phyloP scores from a whole-genome alignment of 148 eudicot genomes.

The Rhododendron simsii region DNA sequence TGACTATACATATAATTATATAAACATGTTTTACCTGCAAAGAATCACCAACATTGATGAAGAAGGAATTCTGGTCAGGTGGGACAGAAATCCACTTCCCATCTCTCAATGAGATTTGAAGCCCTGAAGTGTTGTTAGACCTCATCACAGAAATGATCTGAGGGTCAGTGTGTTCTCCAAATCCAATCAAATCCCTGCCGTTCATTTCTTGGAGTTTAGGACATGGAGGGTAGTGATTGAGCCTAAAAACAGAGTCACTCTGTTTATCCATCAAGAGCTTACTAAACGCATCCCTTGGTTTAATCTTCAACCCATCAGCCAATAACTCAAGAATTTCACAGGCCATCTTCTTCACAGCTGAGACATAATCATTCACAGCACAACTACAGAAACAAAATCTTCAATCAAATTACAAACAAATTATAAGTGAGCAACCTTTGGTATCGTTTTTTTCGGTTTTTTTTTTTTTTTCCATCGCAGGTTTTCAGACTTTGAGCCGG shows the following conservation, averaged over 20 bases:
- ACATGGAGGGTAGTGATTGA: conserved; percentile 53
- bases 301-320: conserved; percentile 46
- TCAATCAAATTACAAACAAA: background rate
- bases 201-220: conserved; percentile 17
- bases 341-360: conserved; percentile 43
- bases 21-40: conserved; percentile 30
- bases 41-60: conserved; percentile 58
- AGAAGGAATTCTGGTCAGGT: conserved; percentile 46
- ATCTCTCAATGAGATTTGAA: conserved; percentile 39
- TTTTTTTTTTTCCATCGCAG: too few species aligned
- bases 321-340: conserved; percentile 45
- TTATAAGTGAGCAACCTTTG: background rate
- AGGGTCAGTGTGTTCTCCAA: conserved; percentile 59
- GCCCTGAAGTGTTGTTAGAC: conserved; percentile 50
- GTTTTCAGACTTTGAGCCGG: background rate
- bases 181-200: conserved; percentile 35
- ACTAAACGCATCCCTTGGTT: conserved; percentile 36
- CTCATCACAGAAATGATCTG: conserved; percentile 50
- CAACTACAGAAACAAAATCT: conserved; percentile 14
- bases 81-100: conserved; percentile 46
- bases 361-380: conserved; percentile 34
- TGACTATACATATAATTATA: too few species aligned
- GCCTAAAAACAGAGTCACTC: conserved; percentile 53
- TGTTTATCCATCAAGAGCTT: conserved; percentile 42
- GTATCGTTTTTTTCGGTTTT: too few species aligned